phyloP scores from a whole-genome alignment of 768 basidiomycete species.

The Terana coerulea region DNA sequence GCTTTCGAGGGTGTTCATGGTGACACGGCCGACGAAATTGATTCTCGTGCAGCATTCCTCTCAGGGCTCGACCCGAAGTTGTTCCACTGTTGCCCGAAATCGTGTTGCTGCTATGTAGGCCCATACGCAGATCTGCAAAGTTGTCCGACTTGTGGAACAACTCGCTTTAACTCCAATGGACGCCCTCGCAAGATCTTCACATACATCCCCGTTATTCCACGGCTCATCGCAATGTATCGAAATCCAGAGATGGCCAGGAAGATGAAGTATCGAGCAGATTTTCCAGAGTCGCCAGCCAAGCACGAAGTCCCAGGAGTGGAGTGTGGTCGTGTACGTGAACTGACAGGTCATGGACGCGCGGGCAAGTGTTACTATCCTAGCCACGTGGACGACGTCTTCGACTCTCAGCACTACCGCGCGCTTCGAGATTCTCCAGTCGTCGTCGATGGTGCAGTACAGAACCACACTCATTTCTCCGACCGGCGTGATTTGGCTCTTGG shows the following conservation, averaged over 20 bases:
- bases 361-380: not conserved
- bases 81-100: conserved; percentile 42
- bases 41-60: conserved; percentile 26
- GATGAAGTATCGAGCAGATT: conserved; percentile 26
- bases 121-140: conserved; percentile 19
- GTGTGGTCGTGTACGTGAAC: not conserved
- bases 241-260: conserved; percentile 18
- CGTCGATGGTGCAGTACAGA: conserved; percentile 22
- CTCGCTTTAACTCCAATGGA: conserved; percentile 20
- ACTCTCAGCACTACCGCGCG: not conserved
- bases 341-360: not conserved
- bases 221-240: conserved; percentile 25
- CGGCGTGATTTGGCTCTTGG: conserved; percentile 39
- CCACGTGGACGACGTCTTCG: conserved; percentile 1
- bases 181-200: conserved; percentile 27
- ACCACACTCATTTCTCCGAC: conserved; percentile 34
- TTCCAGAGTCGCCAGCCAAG: not conserved
- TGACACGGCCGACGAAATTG: not conserved
- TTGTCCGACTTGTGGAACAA: conserved; percentile 36
- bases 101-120: conserved; percentile 37
- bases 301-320: not conserved
- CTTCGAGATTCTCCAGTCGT: conserved; percentile 16
- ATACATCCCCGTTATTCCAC: conserved; percentile 39
- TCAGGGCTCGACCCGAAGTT: conserved; percentile 28
- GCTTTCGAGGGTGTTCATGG: not conserved